Conservation (phyloP, 768 basidiomycete genomes). For the Trametopsis cervina region DNA sequence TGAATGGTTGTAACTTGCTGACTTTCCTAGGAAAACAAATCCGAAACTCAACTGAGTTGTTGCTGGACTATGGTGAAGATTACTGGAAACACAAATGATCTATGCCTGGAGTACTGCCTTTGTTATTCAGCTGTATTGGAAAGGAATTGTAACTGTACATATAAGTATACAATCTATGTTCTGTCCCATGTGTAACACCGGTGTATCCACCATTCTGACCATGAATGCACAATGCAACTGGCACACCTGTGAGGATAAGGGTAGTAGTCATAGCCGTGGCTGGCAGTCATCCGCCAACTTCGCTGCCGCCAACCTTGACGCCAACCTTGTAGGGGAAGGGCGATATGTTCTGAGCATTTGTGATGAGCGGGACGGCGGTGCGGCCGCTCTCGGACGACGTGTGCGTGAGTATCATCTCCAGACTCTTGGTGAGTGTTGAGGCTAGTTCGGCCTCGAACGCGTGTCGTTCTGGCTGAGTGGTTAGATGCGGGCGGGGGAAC, state of each 20-base stretch:
- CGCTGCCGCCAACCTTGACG: slow-evolving; percentile 62
- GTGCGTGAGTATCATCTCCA: slow-evolving; percentile 66
- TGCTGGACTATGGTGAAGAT: not conserved
- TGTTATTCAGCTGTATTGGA: no score
- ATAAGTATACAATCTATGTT: no score
- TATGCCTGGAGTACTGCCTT: no score
- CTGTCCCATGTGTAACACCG: not conserved
- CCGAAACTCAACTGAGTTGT: not conserved
- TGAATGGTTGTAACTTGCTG: no score
- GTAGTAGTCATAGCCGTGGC: no score
- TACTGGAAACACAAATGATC: not conserved
- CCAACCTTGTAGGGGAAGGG: slow-evolving; percentile 72
- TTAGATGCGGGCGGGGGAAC: slow-evolving; percentile 11
- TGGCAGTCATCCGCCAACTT: slow-evolving; percentile 38
- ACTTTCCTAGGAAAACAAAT: not conserved
- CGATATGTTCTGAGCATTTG: slow-evolving; percentile 62
- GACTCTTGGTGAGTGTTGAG: slow-evolving; percentile 53
- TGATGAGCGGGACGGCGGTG: slow-evolving; percentile 70
- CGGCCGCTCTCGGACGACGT: slow-evolving; percentile 77
- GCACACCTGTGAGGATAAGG: not conserved
- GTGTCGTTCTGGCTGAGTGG: slow-evolving; percentile 39
- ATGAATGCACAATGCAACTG: not conserved
- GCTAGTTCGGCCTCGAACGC: slow-evolving; percentile 54
- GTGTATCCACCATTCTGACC: not conserved
- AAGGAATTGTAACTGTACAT: no score